Evolutionary conservation across 345 rosid species (phyloP).

Genomic region (Iberis pinnata): DNA sequence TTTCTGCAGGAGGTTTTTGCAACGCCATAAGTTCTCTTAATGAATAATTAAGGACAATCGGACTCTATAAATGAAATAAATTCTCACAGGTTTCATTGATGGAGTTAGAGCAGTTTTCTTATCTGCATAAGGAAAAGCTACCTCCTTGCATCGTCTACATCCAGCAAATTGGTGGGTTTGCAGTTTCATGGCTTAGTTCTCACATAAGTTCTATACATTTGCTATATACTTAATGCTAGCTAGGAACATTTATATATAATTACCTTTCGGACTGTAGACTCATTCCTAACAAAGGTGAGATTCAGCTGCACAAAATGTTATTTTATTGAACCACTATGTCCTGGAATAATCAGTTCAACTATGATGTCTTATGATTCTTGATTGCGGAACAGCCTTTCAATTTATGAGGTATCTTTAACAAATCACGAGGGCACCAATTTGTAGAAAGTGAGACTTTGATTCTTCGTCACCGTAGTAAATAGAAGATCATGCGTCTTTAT

Average conservation of each 20-base stretch:
- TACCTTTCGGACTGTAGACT: neutral
- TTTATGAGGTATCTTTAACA: constrained; percentile 7
- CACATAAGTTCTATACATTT: constrained; percentile 1
- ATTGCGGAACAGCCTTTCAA: constrained; percentile 14
- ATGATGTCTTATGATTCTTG: constrained; percentile 23
- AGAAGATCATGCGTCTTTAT: neutral
- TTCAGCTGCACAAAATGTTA: constrained; percentile 1
- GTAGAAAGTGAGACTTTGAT: no score
- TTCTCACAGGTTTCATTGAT: constrained; percentile 56
- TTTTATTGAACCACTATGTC: neutral
- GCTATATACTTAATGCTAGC: neutral
- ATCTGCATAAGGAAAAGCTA: constrained; percentile 40
- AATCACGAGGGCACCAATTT: no score
- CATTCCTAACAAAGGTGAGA: neutral
- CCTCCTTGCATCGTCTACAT: constrained; percentile 71
- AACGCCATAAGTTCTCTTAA: constrained; percentile 14
- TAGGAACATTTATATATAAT: neutral
- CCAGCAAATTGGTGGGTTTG: constrained; percentile 74
- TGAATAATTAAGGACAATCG: constrained; percentile 12
- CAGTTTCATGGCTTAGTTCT: constrained; percentile 9
- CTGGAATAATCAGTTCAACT: constrained; percentile 10
- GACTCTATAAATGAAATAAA: constrained; percentile 13
- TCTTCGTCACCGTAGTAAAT: no score
- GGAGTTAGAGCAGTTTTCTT: constrained; percentile 68
- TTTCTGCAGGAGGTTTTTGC: constrained; percentile 70